These are phyloP conservation scores for Metarhizium robertsii DNA, from an alignment of 2,329 filamentous ascomycete species.

Conservation along the genomic window DNA sequence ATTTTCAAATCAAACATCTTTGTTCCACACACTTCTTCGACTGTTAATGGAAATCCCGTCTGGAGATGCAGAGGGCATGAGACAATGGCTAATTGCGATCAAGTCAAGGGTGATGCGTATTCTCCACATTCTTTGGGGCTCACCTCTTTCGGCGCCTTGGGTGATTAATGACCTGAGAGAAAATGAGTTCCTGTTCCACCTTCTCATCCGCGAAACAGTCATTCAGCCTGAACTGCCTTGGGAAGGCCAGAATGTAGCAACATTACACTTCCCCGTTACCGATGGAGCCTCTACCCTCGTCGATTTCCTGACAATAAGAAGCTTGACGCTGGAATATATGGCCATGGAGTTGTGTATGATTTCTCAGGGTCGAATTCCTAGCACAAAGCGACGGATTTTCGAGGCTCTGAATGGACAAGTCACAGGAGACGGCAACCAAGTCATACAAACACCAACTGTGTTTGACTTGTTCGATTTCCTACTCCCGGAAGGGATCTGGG, in stretches of 20 bases:
- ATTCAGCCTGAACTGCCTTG: conserved; percentile 62
- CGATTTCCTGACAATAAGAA: conserved; percentile 69
- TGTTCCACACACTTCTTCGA: conserved; percentile 74
- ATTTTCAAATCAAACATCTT: conserved; percentile 62
- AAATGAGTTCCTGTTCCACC: conserved; percentile 69
- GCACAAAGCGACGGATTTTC: conserved; percentile 58
- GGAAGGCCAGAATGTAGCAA: conserved; percentile 56
- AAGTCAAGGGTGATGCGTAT: conserved; percentile 64
- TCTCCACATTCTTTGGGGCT: conserved; percentile 73
- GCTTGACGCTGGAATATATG: conserved; percentile 74
- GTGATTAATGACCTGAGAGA: conserved; percentile 72
- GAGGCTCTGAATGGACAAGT: conserved; percentile 72
- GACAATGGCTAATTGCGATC: conserved; percentile 59
- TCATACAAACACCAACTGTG: conserved; percentile 61
- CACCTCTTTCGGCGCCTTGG: conserved; percentile 64
- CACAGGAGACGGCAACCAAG: conserved; percentile 54
- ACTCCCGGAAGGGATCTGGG: conserved; percentile 40
- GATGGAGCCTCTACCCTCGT: conserved; percentile 60
- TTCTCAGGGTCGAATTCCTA: conserved; percentile 59
- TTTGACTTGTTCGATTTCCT: conserved; percentile 94
- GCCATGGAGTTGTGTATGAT: conserved; percentile 76
- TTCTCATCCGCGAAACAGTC: conserved; percentile 63
- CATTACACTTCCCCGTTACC: conserved; percentile 59
- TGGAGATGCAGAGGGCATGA: conserved; percentile 49
- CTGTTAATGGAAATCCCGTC: conserved; percentile 63